phyloP scores from a whole-genome alignment of 2,329 filamentous ascomycete species.

The Alternaria panax region DNA sequence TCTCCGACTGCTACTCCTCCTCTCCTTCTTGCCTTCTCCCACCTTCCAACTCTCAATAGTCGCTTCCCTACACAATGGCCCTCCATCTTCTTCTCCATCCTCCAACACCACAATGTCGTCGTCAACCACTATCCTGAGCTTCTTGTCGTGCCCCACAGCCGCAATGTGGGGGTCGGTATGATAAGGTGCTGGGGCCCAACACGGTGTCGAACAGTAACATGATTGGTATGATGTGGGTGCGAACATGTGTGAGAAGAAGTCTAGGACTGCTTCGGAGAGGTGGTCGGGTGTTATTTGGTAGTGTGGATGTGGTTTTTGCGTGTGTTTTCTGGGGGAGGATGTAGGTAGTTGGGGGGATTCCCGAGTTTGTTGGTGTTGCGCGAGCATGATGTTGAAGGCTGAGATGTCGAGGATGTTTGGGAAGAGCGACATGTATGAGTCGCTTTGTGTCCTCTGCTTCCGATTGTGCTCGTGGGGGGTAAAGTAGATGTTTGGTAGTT shows the following conservation, averaged over 20 bases:
- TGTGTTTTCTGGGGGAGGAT: neutral
- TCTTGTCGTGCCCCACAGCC: neutral
- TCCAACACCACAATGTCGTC: slow-evolving; percentile 22
- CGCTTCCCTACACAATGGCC: slow-evolving; percentile 31
- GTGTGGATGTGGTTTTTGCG: neutral
- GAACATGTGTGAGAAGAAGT: slow-evolving; percentile 25
- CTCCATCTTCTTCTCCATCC: slow-evolving; percentile 23
- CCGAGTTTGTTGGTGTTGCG: neutral
- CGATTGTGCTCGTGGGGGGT: neutral
- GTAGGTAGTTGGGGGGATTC: neutral
- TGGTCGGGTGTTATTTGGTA: slow-evolving; percentile 15
- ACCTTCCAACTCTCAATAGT: slow-evolving; percentile 31
- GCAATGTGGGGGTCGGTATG: neutral
- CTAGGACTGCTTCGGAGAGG: slow-evolving; percentile 19
- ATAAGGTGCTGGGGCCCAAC: neutral
- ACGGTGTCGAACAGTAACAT: slow-evolving; percentile 18
- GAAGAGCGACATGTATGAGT: slow-evolving; percentile 8
- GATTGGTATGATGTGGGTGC: slow-evolving; percentile 21
- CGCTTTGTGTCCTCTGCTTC: neutral
- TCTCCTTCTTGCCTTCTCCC: slow-evolving; percentile 5
- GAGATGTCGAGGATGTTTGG: slow-evolving; percentile 12
- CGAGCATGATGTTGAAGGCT: slow-evolving; percentile 2
- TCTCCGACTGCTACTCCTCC: slow-evolving; percentile 11
- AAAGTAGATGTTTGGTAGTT: neutral
- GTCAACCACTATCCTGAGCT: slow-evolving; percentile 16